Base-by-base conservation (phyloP, 371 early-diverging fungal species). In the Apophysomyces variabilis region DNA sequence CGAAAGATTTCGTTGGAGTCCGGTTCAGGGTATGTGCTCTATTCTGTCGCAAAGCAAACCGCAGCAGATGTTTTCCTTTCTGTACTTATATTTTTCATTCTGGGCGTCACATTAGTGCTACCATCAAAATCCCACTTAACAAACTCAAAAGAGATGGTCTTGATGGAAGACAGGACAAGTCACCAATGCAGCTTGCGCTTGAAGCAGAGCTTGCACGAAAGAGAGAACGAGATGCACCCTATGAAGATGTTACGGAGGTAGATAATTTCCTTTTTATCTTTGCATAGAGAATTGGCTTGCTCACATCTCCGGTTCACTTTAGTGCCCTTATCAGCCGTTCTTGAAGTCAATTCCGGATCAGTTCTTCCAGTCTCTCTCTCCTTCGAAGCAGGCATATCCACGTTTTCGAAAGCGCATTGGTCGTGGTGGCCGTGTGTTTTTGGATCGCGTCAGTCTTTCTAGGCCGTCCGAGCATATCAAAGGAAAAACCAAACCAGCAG, bases 361-460 rank as follows among this genome's bases (percentile, higher is more conserved):
- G 59, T 75, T 72, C 62, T 67, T 68, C 65, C 72, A 79, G 54
- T 45, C 62, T 5, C 57, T 74, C 14, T 67, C 64, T 35, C n/a
- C 14, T 45, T 50, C 37, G 3, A 43, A 57, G 4, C 47, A 37
- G 14, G 9, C 69, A n/a, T 64, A 74, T 56, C 62, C 68, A 0
- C 73, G 70, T 1, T 86, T 79, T 64, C 76, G 89, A 64, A 82
- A 78, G 66, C 84, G 89, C 26, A 58, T 84, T 37, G 89, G 89
- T 18, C 85, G 89, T 68, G 87, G 89, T 50, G 89, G 89, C 18
- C 83, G 89, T 50, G 73, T 84, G 13, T 82, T 80, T 58, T 76
- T 86, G 12, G 88, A 87, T 67, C 82, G 88, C 35, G 45, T 61
- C 13, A 59, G 61, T 7, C 44, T 18, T 59, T 46, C 59, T 7